phyloP scores from a whole-genome alignment of 2,329 filamentous ascomycete genomes.

The Diaporthe vexans region DNA sequence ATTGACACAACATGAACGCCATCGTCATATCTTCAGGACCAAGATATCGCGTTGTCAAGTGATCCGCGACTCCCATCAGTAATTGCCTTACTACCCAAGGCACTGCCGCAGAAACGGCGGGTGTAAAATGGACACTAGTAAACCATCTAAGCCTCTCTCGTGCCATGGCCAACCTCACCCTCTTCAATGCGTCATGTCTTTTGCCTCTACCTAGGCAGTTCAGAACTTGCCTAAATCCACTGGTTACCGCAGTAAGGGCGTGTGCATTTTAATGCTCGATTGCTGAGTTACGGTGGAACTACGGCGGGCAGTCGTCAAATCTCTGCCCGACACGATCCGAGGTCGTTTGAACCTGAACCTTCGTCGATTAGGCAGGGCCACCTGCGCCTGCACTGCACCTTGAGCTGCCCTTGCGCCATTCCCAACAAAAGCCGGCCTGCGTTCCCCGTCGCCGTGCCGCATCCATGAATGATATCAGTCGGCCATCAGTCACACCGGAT shows the following conservation, averaged over 20 bases:
- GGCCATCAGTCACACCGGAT: neutral
- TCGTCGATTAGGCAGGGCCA: conserved; percentile 33
- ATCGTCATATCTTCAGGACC: neutral
- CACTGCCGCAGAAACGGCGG: conserved; percentile 26
- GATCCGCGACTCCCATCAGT: conserved; percentile 17
- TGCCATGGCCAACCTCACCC: neutral
- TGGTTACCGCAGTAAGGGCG: neutral
- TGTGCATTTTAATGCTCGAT: neutral
- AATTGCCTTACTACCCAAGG: neutral
- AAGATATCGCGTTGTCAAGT: neutral
- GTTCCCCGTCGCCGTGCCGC: conserved; percentile 11
- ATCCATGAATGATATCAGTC: conserved; percentile 30
- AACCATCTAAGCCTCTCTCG: neutral
- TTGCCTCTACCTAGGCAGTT: neutral
- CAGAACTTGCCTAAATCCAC: neutral
- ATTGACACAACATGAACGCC: conserved; percentile 25
- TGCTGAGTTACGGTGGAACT: conserved; percentile 37
- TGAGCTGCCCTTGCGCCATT: conserved; percentile 8
- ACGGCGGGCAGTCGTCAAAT: conserved; percentile 36
- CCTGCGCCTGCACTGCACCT: conserved; percentile 28
- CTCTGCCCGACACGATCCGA: conserved; percentile 40
- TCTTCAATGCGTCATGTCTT: neutral
- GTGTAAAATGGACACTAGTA: conserved; percentile 21
- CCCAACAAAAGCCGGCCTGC: neutral
- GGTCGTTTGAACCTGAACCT: conserved; percentile 8